Evolutionary conservation across 148 eudicot species (phyloP), one percentile per base, ranked within the genome.

Genomic region (Rhododendron henanense): DNA sequence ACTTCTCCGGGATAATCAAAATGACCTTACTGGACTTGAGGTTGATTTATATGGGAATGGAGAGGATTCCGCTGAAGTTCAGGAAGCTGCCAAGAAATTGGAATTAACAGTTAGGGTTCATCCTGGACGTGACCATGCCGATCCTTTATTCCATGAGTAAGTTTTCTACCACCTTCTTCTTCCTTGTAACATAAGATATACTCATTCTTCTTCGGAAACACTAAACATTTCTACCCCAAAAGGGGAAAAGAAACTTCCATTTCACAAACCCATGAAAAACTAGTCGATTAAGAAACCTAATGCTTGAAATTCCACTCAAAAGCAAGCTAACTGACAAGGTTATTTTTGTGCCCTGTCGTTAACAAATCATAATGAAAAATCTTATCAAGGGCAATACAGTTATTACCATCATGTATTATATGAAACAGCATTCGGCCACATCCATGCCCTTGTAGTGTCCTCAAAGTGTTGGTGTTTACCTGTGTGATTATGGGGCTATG

Each of bases 91-190:
- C 0, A 87, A 90, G 82, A 91, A 93, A 67, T 88, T 97, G 82
- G 90, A 95, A 35, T 83, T 97, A 35, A 21, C 90, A 51, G 91
- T 97, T 39, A 88, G 87, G 85, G 95, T 97, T 86, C 89, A 94
- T 87, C 95, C 98, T 67, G 99, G 99, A 31, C 92, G 99, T 89
- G 99, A 97, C 92, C 99, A 97, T 83, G 98, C 92, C 25, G 99
- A 97, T 86, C 94, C 98, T 87, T 85, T 93, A 83, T 97, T 97
- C 89, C 98, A 95, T 63, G 94, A 95, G 99, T 96, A 92, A 93
- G 96, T 84, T 88, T 51, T 82, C 47, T 82, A 53, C 25, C 25
- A 13, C 53, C 15, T 33, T 45, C 41, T 31, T 35, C 23, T 76
- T 53, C 6, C 35, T n/a, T 57, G 4, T 84, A 13, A 75, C 67